Evolutionary conservation across 2,329 filamentous ascomycete genomes (phyloP), one percentile per base, ranked within the genome.

Genomic region (Tolypocladium nubicola): DNA sequence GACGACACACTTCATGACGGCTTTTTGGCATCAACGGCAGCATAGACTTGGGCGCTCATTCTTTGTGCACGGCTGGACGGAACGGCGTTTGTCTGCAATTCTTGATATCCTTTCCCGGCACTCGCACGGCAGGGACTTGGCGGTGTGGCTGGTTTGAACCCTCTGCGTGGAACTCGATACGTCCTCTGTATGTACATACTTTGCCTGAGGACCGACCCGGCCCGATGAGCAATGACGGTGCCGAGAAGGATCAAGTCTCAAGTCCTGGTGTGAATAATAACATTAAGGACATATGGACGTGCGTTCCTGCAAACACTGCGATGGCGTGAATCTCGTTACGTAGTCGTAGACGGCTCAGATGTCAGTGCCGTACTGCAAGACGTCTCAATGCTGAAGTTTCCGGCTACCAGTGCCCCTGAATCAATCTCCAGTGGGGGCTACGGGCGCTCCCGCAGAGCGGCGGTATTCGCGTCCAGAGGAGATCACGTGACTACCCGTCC

Each of bases 31-130:
- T 68, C 64, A 56, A 66, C 63, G 66, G 67, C 65, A 64, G 67
- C 68, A 73, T 74, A 74, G 70, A 73, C 64, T 63, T 63, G 61
- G 63, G 64, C 63, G 63, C 61, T 65, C 60, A 64, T 65, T 67
- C 59, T 64, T 63, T 56, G 59, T 67, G 60, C 61, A 63, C 60
- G 63, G 64, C 61, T 61, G 67, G 64, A 62, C 64, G 63, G 68
- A 58, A 59, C 56, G 70, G 68, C 68, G 68, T 73, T 72, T 63
- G 55, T 60, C 57, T 68, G 61, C 61, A 59, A 63, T 64, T 63
- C 58, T 57, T 40, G 62, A 70, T 69, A 68, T 67, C 64, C 66
- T 63, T 67, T 64, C 61, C 54, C 61, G 55, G 33, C 52, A 53
- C 52, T 59, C 30, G 43, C 52, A 54, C 37, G 56, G 37, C 30